These are phyloP conservation scores for Allium cepa DNA, from an alignment of 106 monocot genomes.

Conservation along the genomic window DNA sequence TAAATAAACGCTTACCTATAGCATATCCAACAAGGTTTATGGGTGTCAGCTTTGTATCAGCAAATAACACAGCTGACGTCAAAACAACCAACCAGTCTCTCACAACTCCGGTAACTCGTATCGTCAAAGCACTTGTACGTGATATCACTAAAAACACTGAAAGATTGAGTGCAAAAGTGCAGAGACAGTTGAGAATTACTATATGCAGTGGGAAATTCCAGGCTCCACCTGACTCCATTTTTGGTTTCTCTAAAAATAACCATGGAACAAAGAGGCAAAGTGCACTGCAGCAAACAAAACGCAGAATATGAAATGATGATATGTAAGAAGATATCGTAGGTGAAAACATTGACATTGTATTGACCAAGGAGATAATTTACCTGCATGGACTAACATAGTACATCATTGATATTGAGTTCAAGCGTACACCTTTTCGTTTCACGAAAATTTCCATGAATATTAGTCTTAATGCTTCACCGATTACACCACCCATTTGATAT, in stretches of 20 bases:
- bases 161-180: conserved; percentile 89
- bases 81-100: conserved; percentile 95
- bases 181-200: conserved; percentile 74
- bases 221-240: conserved; percentile 66
- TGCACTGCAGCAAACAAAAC: conserved; percentile 50
- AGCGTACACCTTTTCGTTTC: conserved; percentile 75
- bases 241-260: conserved; percentile 90
- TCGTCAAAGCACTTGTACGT: conserved; percentile 87
- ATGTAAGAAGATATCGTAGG: background rate
- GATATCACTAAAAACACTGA: conserved; percentile 95
- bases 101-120: conserved; percentile 96
- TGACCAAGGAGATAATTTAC: conserved; percentile 18
- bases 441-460: conserved; percentile 94
- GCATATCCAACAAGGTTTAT: conserved; percentile 89
- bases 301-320: background rate
- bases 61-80: conserved; percentile 63
- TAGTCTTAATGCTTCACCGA: conserved; percentile 88
- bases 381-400: conserved; percentile 99
- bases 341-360: background rate
- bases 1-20: conserved; percentile 47
- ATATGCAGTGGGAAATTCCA: conserved; percentile 76
- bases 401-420: conserved; percentile 91
- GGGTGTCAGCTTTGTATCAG: conserved; percentile 72
- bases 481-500: conserved; percentile 97
- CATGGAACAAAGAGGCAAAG: conserved; percentile 89